Conservation (phyloP, 1,284 basidiomycete species). For the Irpex sp. region DNA sequence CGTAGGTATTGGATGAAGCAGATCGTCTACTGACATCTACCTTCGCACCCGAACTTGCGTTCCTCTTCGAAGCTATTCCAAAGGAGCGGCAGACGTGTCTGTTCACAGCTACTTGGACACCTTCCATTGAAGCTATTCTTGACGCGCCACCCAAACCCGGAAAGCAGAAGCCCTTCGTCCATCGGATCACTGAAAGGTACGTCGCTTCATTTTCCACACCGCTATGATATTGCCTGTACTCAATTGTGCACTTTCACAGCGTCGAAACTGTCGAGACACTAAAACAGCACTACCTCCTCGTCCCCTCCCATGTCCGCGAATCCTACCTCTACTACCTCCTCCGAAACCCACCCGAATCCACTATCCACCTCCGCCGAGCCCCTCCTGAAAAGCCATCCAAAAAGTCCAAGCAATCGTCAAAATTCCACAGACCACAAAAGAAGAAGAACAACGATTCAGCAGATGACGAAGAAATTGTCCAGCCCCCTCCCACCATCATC, state of each 20-base stretch:
- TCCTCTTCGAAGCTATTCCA: slow-evolving; percentile 78
- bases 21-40: slow-evolving; percentile 89
- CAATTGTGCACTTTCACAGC: slow-evolving; percentile 32
- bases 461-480: slow-evolving; percentile 49
- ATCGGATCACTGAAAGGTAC: slow-evolving; percentile 76
- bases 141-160: slow-evolving; percentile 72
- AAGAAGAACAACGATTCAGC: slow-evolving; percentile 14
- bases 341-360: slow-evolving; percentile 83
- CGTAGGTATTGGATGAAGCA: slow-evolving; percentile 90
- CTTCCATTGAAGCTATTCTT: slow-evolving; percentile 80
- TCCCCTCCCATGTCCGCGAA: slow-evolving; percentile 94
- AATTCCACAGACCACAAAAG: slow-evolving; percentile 24
- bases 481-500: slow-evolving; percentile 91
- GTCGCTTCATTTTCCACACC: slow-evolving; percentile 20
- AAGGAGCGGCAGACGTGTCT: slow-evolving; percentile 89
- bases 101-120: slow-evolving; percentile 93
- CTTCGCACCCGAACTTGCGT: slow-evolving; percentile 82
- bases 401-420: slow-evolving; percentile 25
- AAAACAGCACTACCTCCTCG: slow-evolving; percentile 87
- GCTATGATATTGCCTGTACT: background rate
- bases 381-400: slow-evolving; percentile 42
- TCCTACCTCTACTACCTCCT: slow-evolving; percentile 89
- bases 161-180: slow-evolving; percentile 84
- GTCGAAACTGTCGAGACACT: slow-evolving; percentile 83
- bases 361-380: slow-evolving; percentile 56